Conservation (phyloP, 495 filamentous ascomycete genomes). For the Aspergillus kassunensis region DNA sequence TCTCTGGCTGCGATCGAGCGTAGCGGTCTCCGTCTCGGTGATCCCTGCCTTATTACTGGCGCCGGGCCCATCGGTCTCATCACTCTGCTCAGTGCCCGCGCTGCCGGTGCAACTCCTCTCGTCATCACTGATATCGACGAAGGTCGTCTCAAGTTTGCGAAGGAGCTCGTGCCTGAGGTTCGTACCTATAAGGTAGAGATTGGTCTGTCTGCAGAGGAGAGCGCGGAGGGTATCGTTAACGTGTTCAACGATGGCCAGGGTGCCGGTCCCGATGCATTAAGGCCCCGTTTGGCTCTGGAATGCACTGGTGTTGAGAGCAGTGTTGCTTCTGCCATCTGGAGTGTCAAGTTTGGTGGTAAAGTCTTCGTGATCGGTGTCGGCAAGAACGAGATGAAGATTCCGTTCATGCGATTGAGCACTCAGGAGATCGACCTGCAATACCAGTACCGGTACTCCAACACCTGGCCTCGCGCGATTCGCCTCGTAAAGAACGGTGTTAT, state of each 20-base stretch:
- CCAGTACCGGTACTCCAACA: constrained; percentile 94
- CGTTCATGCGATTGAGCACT: constrained; percentile 87
- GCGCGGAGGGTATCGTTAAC: constrained; percentile 60
- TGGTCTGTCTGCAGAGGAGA: constrained; percentile 61
- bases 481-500: constrained; percentile 78
- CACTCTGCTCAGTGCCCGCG: constrained; percentile 72
- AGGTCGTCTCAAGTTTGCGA: constrained; percentile 75
- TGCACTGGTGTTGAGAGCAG: constrained; percentile 92
- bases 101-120: constrained; percentile 79
- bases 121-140: constrained; percentile 93
- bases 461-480: constrained; percentile 89
- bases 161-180: constrained; percentile 67
- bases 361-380: constrained; percentile 92
- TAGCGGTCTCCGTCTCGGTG: constrained; percentile 71
- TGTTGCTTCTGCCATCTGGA: constrained; percentile 79
- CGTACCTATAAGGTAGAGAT: constrained; percentile 74
- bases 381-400: constrained; percentile 89
- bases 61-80: constrained; percentile 90
- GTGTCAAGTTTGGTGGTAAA: constrained; percentile 86
- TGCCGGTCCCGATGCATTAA: constrained; percentile 59
- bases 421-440: constrained; percentile 92
- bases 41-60: constrained; percentile 80
- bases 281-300: constrained; percentile 75
- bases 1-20: constrained; percentile 80
- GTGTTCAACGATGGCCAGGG: constrained; percentile 40